Conservation (phyloP, 1,139 yeast species). For the Arxiozyma slooffiae region DNA sequence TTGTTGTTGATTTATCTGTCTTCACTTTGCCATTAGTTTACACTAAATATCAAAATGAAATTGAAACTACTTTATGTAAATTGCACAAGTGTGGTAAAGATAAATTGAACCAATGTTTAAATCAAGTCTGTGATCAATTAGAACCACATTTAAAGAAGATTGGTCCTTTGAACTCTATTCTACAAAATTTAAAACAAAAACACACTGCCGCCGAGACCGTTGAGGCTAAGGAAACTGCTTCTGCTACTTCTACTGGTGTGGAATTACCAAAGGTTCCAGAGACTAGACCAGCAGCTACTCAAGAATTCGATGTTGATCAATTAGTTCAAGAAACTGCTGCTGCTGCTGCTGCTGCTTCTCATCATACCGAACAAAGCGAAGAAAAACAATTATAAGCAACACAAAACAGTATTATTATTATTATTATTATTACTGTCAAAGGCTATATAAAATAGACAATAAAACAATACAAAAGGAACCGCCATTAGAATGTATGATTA, state of each 20-base stretch:
- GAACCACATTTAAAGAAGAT: constrained; percentile 35
- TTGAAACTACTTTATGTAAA: constrained; percentile 62
- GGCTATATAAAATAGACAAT: not conserved
- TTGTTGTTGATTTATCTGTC: constrained; percentile 48
- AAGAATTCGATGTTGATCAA: constrained; percentile 19
- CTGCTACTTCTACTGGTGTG: constrained; percentile 22
- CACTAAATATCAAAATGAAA: constrained; percentile 63
- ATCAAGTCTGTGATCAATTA: constrained; percentile 47
- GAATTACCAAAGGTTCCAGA: constrained; percentile 14
- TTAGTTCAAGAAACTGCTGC: constrained; percentile 4
- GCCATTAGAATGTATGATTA: not conserved
- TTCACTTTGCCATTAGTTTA: constrained; percentile 75
- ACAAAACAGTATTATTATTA: not conserved
- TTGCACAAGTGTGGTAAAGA: constrained; percentile 47
- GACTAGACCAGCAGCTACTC: constrained; percentile 17
- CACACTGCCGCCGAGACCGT: constrained; percentile 42
- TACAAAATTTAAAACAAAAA: constrained; percentile 63
- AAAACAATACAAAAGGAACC: not conserved
- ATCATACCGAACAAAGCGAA: not conserved
- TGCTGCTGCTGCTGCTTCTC: not conserved
- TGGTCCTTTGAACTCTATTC: constrained; percentile 54
- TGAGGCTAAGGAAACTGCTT: constrained; percentile 23
- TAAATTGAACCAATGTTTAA: constrained; percentile 44
- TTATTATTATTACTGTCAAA: not conserved
- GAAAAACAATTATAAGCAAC: not conserved